Evolutionary conservation across 208 protist species (phyloP).

Genomic region (Leishmania tropica): DNA sequence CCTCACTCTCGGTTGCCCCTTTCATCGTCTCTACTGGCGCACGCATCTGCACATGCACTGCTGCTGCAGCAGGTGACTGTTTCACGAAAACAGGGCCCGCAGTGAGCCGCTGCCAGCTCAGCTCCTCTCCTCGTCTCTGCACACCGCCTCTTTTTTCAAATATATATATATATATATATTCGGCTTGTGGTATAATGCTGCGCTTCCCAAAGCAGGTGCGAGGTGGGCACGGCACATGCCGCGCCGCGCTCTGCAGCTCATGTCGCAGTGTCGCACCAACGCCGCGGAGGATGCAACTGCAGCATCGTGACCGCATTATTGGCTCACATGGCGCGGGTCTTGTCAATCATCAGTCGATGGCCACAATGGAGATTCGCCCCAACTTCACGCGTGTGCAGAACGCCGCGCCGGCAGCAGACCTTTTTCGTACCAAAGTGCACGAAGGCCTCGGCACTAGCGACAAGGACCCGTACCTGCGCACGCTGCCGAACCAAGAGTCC

Average conservation of each 20-base stretch:
- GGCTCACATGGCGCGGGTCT: conserved; percentile 71
- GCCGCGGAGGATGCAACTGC: conserved; percentile 30
- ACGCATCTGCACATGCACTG: neutral
- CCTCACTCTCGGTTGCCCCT: neutral
- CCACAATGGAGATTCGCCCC: conserved; percentile 22
- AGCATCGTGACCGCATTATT: conserved; percentile 62
- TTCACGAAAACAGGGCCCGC: neutral
- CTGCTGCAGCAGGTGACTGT: neutral
- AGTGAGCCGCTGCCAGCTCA: neutral
- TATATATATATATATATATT: neutral
- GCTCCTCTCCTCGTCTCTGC: neutral
- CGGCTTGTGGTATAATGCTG: neutral
- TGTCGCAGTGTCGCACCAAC: conserved; percentile 21
- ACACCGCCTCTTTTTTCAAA: neutral
- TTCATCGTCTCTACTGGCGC: neutral
- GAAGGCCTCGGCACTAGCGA: conserved; percentile 78
- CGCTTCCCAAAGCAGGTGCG: neutral
- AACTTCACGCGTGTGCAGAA: conserved; percentile 34
- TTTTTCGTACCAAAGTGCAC: conserved; percentile 76
- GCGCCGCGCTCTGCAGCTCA: neutral
- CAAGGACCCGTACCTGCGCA: conserved; percentile 77
- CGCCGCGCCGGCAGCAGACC: conserved; percentile 67
- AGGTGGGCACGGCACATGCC: neutral
- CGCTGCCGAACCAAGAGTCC: conserved; percentile 72
- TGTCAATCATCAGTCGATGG: conserved; percentile 62